These are phyloP conservation scores for Tricholoma saponaceum DNA, from an alignment of 768 basidiomycete genomes.

Conservation along the genomic window DNA sequence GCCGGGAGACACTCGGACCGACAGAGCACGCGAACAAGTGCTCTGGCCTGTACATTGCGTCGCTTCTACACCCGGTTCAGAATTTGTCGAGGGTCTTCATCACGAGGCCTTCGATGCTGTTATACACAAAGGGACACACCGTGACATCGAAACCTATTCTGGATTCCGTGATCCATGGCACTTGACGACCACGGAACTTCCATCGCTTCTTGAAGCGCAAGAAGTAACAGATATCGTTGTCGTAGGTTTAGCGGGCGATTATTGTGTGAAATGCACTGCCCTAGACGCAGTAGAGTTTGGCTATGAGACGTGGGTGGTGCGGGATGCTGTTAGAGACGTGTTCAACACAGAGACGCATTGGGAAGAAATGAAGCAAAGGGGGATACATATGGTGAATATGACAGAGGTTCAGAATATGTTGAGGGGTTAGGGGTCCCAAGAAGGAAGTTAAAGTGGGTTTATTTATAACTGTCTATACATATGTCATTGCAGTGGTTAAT, in stretches of 20 bases:
- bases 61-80: conserved; percentile 51
- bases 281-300: conserved; percentile 47
- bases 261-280: conserved; percentile 64
- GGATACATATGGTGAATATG: conserved; percentile 28
- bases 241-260: conserved; percentile 73
- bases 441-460: neutral
- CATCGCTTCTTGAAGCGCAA: conserved; percentile 32
- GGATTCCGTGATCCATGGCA: conserved; percentile 65
- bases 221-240: conserved; percentile 57
- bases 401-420: conserved; percentile 24
- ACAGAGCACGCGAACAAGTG: conserved; percentile 41
- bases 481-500: neutral
- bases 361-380: conserved; percentile 32
- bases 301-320: conserved; percentile 48
- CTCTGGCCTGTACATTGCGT: conserved; percentile 86
- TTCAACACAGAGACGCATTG: conserved; percentile 28
- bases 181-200: conserved; percentile 43
- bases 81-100: conserved; percentile 54
- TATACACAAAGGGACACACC: conserved; percentile 52
- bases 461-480: too few species aligned
- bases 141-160: conserved; percentile 73
- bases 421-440: neutral
- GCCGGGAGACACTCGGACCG: conserved; percentile 30
- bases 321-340: conserved; percentile 45
- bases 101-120: conserved; percentile 36